Percentiles rank a stretch among this genome's conserved stretches.
These are phyloP conservation scores for Suhomyces sp. DNA, from an alignment of 805 yeast species.

Conservation along the genomic window DNA sequence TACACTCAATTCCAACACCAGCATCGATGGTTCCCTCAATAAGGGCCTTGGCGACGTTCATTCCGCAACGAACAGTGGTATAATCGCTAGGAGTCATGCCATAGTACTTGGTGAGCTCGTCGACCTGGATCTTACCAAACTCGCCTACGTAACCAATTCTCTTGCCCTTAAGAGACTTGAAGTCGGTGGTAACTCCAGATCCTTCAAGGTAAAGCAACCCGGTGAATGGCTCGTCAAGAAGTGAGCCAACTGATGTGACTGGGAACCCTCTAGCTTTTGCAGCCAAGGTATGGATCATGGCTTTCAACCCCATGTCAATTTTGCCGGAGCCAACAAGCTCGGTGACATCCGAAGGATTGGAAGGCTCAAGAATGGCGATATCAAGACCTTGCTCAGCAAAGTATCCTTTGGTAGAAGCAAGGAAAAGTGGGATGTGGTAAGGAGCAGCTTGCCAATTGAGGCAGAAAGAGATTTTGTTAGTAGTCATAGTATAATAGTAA, in stretches of 20 bases:
- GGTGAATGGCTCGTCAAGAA: slow-evolving; percentile 57
- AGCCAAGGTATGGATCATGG: slow-evolving; percentile 59
- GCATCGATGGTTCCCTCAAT: slow-evolving; percentile 56
- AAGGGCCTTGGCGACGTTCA: slow-evolving; percentile 56
- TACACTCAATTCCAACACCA: slow-evolving; percentile 58
- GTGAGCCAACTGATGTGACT: slow-evolving; percentile 53
- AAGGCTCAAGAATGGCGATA: slow-evolving; percentile 52
- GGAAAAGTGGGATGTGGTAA: slow-evolving; percentile 51
- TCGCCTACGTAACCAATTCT: slow-evolving; percentile 57
- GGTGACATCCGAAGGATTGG: slow-evolving; percentile 57
- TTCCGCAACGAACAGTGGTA: slow-evolving; percentile 57
- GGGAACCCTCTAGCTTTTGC: slow-evolving; percentile 59
- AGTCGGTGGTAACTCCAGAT: slow-evolving; percentile 50
- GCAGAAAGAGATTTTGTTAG: slow-evolving; percentile 49
- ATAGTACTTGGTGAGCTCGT: slow-evolving; percentile 53
- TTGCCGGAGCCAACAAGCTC: slow-evolving; percentile 57
- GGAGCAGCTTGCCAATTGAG: slow-evolving; percentile 57
- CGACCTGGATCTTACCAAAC: slow-evolving; percentile 57
- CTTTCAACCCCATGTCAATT: slow-evolving; percentile 57
- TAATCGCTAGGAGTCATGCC: slow-evolving; percentile 56
- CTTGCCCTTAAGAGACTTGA: slow-evolving; percentile 51
- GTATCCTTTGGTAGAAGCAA: slow-evolving; percentile 50
- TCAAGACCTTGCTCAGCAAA: slow-evolving; percentile 50
- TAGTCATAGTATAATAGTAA: slow-evolving; percentile 40
- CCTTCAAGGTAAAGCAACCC: slow-evolving; percentile 52